phyloP scores from a whole-genome alignment of 129 eudicot species.

The Helianthus tuberosus region DNA sequence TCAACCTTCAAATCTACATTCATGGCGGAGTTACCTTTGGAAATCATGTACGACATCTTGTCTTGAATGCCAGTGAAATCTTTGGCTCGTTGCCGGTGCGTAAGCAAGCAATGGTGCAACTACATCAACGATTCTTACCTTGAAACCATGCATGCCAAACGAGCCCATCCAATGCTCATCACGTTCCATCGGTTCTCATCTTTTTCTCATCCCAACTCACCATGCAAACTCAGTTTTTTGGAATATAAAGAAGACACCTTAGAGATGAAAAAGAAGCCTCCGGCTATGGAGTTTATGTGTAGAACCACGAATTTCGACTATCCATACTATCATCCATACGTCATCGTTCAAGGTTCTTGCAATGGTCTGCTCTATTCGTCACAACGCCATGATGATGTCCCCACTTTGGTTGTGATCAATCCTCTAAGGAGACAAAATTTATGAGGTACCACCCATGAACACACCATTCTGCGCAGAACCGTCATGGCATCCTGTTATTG shows the following conservation, averaged over 20 bases:
- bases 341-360: neutral
- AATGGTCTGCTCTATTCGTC: neutral
- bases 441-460: neutral
- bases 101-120: constrained; percentile 3
- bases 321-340: no score
- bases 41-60: constrained; percentile 12
- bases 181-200: neutral
- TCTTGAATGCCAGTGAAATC: constrained; percentile 7
- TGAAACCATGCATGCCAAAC: neutral
- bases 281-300: neutral
- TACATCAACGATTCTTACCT: neutral
- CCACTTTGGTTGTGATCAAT: constrained; percentile 12
- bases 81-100: neutral
- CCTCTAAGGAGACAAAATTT: neutral
- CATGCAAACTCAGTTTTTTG: neutral
- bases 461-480: no score
- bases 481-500: no score
- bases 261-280: neutral
- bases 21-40: constrained; percentile 8
- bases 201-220: neutral
- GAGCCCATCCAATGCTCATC: neutral
- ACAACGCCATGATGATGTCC: neutral
- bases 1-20: no score
- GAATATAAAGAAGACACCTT: neutral
- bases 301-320: no score